Base-by-base conservation (phyloP, 2,329 filamentous ascomycete genomes). In the Ilyonectria sp. region DNA sequence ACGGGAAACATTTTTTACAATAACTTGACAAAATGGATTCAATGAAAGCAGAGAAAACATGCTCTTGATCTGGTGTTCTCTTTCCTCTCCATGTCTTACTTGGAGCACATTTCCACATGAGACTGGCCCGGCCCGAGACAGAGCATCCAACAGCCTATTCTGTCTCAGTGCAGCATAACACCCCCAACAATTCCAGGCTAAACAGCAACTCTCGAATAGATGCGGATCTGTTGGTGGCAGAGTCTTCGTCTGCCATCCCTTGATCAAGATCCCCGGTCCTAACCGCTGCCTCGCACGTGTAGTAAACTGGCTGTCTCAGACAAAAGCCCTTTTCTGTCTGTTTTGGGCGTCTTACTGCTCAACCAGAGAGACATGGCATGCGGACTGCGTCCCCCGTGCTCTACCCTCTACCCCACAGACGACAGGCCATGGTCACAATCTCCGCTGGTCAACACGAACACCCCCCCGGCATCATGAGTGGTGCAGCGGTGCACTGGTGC, bases 321-420 rank as follows among this genome's bases (percentile, higher is more conserved):
- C 15, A 43, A 43, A 43, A 17, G 40, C 40, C 17, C 40, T 33
- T 9, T 33, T 9, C 2, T 10, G 31, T 33, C 31, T 33, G 31
- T 11, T 33, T 33, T 11, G 31, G 31, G 31, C 31, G 31, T 33
- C 31, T 33, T 43, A 40, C 37, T 40, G 37, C 37, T 40, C 37
- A 40, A 40, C 37, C 2, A 40, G 37, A 40, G 40, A 40, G 37
- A 40, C 37, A 40, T n/a, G 37, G 40, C 40, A n/a, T 43, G 6
- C 40, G 15, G 15, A 7, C 40, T 43, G 6, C 17, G n/a, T 17
- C 40, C 31, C 50, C 35, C 50, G 3, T 35, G 50, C 31, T 53
- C 50, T 35, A 53, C 50, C 50, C 50, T 53, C 50, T 35, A 53
- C 50, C 50, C 50, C 50, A 53, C n/a, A 53, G 31, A 15, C 50